Base-by-base conservation (phyloP, 2,329 filamentous ascomycete genomes). In the Fusarium solani-melongenae region DNA sequence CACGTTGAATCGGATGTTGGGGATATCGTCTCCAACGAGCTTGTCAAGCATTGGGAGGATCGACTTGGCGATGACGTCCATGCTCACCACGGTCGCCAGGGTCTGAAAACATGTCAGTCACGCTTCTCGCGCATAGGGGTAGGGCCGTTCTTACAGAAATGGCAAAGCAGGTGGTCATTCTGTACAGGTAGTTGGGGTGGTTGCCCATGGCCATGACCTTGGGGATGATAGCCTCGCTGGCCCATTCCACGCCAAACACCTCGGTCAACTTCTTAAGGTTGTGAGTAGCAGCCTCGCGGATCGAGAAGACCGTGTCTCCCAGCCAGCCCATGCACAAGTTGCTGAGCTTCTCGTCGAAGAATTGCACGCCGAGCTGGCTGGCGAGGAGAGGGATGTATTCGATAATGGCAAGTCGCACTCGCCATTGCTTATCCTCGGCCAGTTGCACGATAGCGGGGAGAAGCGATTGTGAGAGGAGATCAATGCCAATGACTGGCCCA, bases 161-260 rank as follows among this genome's bases (percentile, higher is more conserved):
- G 71, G 96, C 96, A 83, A 99, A 99, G 86, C 96, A 98, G n/a
- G 96, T 99, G 11, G 96, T 99, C 96, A 99, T 99, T 82, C 96
- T 91, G 89, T 99, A 99, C 62, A 99, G 92, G 83, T 99, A 99
- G 86, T 99, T 99, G 70, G 96, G 94, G 83, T 99, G 96, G 81
- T 94, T 94, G 69, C 96, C 96, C 96, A 99, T 98, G 39, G 93
- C 94, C 89, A 98, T 96, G 74, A 99, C 96, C 87, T 98, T 98
- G 69, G 96, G 96, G 78, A 99, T 97, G 80, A 99, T 99, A 55
- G 95, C 95, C 82, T 95, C 94, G 83, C 93, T 97, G 49, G 96
- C 96, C 96, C 96, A 99, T 73, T 98, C 95, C 17, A 98, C 95
- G 56, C 96, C 96, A 81, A 99, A 99, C 1, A 99, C 96, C 84